Conservation (phyloP, 352 stramenopile species). For the Phytophthora vignae region DNA sequence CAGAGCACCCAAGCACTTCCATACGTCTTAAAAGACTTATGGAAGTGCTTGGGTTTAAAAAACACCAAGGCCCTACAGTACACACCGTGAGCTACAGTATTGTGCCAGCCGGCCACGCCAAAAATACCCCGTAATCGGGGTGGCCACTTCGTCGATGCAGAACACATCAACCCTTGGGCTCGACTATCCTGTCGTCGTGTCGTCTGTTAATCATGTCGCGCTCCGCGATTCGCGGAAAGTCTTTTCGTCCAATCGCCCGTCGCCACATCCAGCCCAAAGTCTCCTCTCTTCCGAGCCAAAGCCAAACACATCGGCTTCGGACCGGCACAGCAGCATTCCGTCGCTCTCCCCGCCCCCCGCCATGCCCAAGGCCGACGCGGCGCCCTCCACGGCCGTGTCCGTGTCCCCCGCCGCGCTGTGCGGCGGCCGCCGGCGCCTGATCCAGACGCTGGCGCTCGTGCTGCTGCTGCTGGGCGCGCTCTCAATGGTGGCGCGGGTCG, state of each 20-base stretch:
- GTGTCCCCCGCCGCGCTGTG: constrained; percentile 3
- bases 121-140: neutral
- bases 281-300: constrained; percentile 11
- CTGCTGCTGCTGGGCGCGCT: constrained; percentile 31
- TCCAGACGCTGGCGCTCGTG: constrained; percentile 33
- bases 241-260: constrained; percentile 20
- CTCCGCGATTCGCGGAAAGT: constrained; percentile 9
- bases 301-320: constrained; percentile 4
- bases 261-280: constrained; percentile 12
- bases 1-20: neutral
- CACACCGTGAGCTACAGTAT: neutral
- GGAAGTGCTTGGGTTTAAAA: too few species aligned
- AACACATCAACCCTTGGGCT: constrained; percentile 3
- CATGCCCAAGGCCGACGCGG: constrained; percentile 25
- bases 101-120: neutral
- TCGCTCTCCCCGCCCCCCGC: constrained; percentile 36
- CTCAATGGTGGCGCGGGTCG: constrained; percentile 35
- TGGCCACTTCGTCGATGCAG: neutral
- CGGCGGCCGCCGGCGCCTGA: constrained; percentile 9
- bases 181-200: constrained; percentile 15
- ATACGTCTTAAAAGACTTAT: too few species aligned
- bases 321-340: constrained; percentile 26
- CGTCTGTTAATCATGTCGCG: constrained; percentile 21
- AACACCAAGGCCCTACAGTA: too few species aligned
- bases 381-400: constrained; percentile 14